These are phyloP conservation scores for Eucalyptus cloeziana DNA, from an alignment of 345 rosid genomes.

Conservation along the genomic window DNA sequence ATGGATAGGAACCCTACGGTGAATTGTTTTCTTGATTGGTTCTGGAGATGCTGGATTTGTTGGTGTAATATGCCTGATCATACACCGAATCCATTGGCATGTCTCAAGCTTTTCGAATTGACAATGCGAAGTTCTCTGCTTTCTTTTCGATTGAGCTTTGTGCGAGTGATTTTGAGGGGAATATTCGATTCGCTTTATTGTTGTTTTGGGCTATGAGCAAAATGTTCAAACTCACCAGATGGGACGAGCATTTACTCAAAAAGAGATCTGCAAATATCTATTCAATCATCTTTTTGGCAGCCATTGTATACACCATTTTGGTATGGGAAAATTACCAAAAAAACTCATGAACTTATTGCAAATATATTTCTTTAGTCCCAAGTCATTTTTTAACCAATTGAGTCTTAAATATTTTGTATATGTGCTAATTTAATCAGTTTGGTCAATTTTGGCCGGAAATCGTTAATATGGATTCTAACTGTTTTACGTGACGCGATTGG, in stretches of 20 bases:
- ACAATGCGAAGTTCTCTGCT: background rate
- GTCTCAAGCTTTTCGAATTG: background rate
- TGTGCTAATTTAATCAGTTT: no score
- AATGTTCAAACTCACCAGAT: background rate
- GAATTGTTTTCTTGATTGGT: background rate
- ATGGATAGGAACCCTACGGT: background rate
- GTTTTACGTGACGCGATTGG: no score
- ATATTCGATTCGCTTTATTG: background rate
- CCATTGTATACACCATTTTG: background rate
- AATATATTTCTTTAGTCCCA: fast-evolving
- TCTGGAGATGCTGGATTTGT: background rate
- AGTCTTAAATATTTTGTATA: background rate
- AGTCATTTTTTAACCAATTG: no score
- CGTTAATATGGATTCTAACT: no score
- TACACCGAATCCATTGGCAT: background rate
- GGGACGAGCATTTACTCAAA: background rate
- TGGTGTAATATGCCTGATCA: background rate
- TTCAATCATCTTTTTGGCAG: background rate
- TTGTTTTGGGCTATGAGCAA: background rate
- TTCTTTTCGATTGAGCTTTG: background rate
- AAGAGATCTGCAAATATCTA: no score
- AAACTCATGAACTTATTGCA: background rate
- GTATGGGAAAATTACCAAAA: background rate
- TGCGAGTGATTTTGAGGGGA: background rate
- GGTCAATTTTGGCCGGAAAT: fast-evolving